Conservation (phyloP, 116 monocot species). For the Posidonia oceanica region DNA sequence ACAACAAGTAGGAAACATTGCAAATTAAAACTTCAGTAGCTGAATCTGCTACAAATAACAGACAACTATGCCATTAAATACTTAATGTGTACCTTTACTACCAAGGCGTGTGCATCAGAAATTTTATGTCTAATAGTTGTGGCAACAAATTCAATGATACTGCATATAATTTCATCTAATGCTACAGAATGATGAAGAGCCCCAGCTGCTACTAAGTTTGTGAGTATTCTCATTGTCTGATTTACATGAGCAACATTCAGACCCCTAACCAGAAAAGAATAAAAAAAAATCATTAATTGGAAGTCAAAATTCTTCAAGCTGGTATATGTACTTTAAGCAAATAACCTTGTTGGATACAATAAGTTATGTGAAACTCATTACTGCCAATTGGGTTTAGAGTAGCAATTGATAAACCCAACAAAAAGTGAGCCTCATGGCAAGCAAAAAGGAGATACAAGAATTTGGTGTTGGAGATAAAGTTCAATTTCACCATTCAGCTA, state of each 20-base stretch:
- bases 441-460: too few relatives aligned
- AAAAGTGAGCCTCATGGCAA: too few relatives aligned
- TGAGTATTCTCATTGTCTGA: conserved; percentile 64
- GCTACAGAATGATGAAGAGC: conserved; percentile 35
- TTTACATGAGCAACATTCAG: conserved; percentile 42
- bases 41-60: too few relatives aligned
- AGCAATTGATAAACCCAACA: too few relatives aligned
- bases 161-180: conserved; percentile 46
- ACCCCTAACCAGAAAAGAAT: conserved; percentile 37
- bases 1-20: not conserved
- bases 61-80: not conserved
- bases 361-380: too few relatives aligned
- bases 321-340: too few relatives aligned
- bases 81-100: conserved; percentile 36
- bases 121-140: conserved; percentile 40
- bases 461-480: too few relatives aligned
- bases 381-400: too few relatives aligned
- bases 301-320: too few relatives aligned
- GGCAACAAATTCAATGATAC: conserved; percentile 54
- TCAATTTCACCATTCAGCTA: too few relatives aligned
- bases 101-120: conserved; percentile 47
- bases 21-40: not conserved
- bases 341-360: too few relatives aligned
- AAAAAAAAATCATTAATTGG: not conserved
- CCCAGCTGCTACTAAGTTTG: conserved; percentile 61